Percentiles rank a stretch among this genome's conserved stretches.
These are phyloP conservation scores for Suhomyces maxii DNA, from an alignment of 1,139 yeast genomes.

Conservation along the genomic window DNA sequence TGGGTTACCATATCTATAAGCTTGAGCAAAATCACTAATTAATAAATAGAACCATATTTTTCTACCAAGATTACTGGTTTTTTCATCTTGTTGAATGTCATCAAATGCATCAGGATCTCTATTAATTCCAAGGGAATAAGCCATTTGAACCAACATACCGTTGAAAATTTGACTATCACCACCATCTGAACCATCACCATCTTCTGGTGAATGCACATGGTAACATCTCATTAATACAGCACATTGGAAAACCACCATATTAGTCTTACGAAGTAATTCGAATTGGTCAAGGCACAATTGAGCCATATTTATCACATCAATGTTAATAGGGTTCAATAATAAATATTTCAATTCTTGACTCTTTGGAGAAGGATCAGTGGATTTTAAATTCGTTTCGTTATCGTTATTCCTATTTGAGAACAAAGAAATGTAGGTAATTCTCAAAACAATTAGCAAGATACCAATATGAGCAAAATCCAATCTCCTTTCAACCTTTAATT, in stretches of 20 bases:
- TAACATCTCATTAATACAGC: conserved; percentile 39
- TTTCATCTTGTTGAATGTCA: conserved; percentile 23
- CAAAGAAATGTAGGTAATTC: conserved; percentile 41
- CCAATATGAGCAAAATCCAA: conserved; percentile 52
- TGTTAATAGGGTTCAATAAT: conserved; percentile 47
- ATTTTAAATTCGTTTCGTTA: conserved; percentile 27
- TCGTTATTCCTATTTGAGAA: conserved; percentile 31
- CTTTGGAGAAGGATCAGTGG: conserved; percentile 22
- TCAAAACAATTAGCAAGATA: conserved; percentile 38
- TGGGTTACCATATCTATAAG: conserved; percentile 42
- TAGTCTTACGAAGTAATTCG: conserved; percentile 47
- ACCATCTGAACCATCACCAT: conserved; percentile 50
- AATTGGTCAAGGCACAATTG: conserved; percentile 55
- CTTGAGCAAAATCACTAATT: conserved; percentile 37
- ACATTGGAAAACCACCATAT: conserved; percentile 52
- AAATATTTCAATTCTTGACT: conserved; percentile 42
- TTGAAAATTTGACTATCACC: conserved; percentile 42
- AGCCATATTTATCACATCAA: conserved; percentile 48
- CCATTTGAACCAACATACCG: conserved; percentile 43
- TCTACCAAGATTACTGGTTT: conserved; percentile 31
- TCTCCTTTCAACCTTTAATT: conserved; percentile 33
- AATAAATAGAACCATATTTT: conserved; percentile 36
- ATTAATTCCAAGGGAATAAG: conserved; percentile 47
- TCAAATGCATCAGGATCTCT: conserved; percentile 39
- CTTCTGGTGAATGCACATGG: conserved; percentile 49